These are phyloP conservation scores for Botrytis porri DNA, from an alignment of 2,329 filamentous ascomycete species.

Conservation along the genomic window DNA sequence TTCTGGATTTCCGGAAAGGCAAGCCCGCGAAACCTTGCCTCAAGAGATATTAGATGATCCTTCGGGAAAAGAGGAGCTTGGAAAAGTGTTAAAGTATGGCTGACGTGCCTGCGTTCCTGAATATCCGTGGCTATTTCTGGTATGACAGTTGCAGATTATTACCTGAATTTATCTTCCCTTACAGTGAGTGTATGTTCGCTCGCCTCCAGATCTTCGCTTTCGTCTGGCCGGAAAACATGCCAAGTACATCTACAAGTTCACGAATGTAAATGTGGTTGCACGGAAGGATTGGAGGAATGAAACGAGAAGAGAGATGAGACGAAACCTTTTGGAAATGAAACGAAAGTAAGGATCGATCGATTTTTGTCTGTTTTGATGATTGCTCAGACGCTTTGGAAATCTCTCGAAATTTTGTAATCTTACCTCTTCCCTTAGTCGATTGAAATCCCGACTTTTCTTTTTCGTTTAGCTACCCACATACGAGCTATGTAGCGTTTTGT, in stretches of 20 bases:
- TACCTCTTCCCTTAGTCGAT: neutral
- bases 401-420: neutral
- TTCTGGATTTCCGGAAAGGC: neutral
- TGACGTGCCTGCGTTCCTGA: slow-evolving; percentile 17
- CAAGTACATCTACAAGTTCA: neutral
- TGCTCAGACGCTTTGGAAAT: neutral
- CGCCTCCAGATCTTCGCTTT: neutral
- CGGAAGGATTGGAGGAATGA: slow-evolving; percentile 16
- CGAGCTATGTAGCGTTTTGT: neutral
- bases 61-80: slow-evolving; percentile 3
- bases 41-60: slow-evolving; percentile 3
- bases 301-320: slow-evolving; percentile 5
- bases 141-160: slow-evolving; percentile 5
- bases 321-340: slow-evolving; percentile 6
- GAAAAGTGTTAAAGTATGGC: slow-evolving; percentile 5
- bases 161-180: neutral
- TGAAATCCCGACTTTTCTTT: neutral
- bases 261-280: neutral
- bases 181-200: neutral
- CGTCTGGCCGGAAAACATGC: neutral
- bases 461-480: neutral
- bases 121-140: slow-evolving; percentile 18
- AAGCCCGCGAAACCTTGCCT: neutral
- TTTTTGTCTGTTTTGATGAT: neutral
- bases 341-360: neutral